A percentile compares a stretch with the other conserved stretches of the same genome.
Evolutionary conservation across 192 early-diverging fungal genomes (phyloP).

Genomic region (Coemansia sp.): DNA sequence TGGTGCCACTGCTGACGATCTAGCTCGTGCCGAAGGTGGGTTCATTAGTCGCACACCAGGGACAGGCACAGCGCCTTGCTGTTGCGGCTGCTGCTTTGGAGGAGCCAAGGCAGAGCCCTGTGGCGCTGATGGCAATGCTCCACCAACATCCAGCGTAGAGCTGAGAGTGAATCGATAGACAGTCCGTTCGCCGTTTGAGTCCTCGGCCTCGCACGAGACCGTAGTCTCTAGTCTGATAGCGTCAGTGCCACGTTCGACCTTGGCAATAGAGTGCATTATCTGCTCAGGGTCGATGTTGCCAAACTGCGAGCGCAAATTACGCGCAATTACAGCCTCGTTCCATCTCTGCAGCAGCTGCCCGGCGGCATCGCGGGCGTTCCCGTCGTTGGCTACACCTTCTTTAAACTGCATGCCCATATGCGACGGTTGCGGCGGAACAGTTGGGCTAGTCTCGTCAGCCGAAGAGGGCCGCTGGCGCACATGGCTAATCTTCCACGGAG

Average conservation of each 20-base stretch:
- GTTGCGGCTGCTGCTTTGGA: slow-evolving; percentile 11
- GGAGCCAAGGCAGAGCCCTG: neutral
- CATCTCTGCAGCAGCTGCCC: slow-evolving; percentile 50
- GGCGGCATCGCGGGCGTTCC: slow-evolving; percentile 49
- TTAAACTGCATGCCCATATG: slow-evolving; percentile 50
- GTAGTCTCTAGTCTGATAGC: slow-evolving; percentile 55
- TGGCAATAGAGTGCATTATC: slow-evolving; percentile 28
- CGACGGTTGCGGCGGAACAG: slow-evolving; percentile 8
- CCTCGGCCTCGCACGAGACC: slow-evolving; percentile 53
- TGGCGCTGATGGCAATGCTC: slow-evolving; percentile 11
- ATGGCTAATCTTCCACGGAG: slow-evolving; percentile 56
- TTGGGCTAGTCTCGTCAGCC: neutral
- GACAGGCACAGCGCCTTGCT: neutral
- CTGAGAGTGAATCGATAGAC: slow-evolving; percentile 57
- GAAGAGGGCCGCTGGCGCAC: slow-evolving; percentile 41
- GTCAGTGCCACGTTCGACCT: slow-evolving; percentile 45
- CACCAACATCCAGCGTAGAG: slow-evolving; percentile 53
- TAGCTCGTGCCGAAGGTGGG: neutral
- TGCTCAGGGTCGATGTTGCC: slow-evolving; percentile 19
- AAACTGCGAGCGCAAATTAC: slow-evolving; percentile 30
- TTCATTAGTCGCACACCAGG: neutral
- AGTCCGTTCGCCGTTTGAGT: slow-evolving; percentile 51
- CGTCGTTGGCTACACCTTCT: slow-evolving; percentile 51
- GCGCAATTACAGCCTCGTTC: slow-evolving; percentile 51
- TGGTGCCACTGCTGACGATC: neutral